Base-by-base conservation (phyloP, 768 basidiomycete genomes). In the Russula compacta region DNA sequence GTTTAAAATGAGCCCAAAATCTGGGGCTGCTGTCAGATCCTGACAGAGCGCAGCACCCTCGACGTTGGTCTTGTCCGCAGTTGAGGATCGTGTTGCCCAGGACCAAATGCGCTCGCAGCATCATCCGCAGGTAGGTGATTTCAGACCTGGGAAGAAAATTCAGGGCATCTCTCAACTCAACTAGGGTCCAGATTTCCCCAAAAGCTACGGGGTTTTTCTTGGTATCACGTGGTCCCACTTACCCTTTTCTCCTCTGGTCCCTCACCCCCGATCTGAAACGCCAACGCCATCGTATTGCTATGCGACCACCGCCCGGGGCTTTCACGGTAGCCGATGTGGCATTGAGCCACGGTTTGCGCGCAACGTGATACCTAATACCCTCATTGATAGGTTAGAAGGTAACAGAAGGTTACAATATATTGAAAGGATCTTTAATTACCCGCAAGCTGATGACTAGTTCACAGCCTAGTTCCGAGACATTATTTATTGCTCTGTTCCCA, bases 321-420 rank as follows among this genome's bases (percentile, higher is more conserved):
- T 42, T 6, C 56, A 38, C 50, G 43, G 55, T 57, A n/a, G 35
- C n/a, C 33, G 39, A 38, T 8, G 32, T 36, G 42, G 17, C 17
- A 42, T 53, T 36, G 35, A 29, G 12, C 12, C 57, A 38, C 44
- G 33, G 14, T 14, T 2, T 2, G 43, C 40, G 46, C 38, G 32
- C 61, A 54, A 49, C 52, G 61, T 58, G 57, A 63, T 58, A 51
- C 21, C 36, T 19, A 39, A 44, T 61, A n/a, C 38, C 44, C 32
- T 39, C 52, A 51, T 47, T 47, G 21, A 47, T 46, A 24, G 49
- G 19, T n/a, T 35, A 35, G 29, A 56, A 52, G 15, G 43, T 17
- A n/a, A 61, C 51, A 35, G 29, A 56, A 52, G 15, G 43, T 17
- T 15, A 61, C 51, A 59, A 59, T 39, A n/a, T 11, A 32, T 29